Evolutionary conservation across 768 basidiomycete species (phyloP).

Genomic region (Pholiota microspora): DNA sequence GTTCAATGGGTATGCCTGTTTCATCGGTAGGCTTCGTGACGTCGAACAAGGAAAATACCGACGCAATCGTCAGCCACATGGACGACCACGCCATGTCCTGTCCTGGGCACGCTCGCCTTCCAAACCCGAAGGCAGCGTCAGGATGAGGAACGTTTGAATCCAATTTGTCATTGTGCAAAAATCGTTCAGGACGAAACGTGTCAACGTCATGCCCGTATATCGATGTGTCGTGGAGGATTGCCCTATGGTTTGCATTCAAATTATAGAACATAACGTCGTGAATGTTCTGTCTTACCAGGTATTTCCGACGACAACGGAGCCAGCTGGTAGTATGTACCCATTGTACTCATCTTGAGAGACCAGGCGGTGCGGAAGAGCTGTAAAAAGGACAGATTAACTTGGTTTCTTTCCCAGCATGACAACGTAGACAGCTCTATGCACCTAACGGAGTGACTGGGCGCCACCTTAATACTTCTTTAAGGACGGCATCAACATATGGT

Average conservation of each 20-base stretch:
- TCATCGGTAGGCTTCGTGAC: conserved; percentile 23
- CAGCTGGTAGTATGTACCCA: conserved; percentile 10
- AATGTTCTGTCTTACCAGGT: conserved; percentile 6
- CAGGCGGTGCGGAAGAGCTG: conserved; percentile 5
- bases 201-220: conserved; percentile 45
- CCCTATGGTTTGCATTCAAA: conserved; percentile 21
- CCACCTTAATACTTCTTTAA: conserved; percentile 33
- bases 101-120: conserved; percentile 32
- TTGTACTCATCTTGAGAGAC: neutral
- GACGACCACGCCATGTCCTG: conserved; percentile 25
- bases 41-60: conserved; percentile 28
- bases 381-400: neutral
- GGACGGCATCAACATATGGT: conserved; percentile 32
- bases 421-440: conserved; percentile 12
- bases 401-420: neutral
- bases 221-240: conserved; percentile 43
- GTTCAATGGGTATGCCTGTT: conserved; percentile 22
- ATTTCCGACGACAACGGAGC: conserved; percentile 11
- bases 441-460: conserved; percentile 26
- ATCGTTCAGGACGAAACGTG: conserved; percentile 52
- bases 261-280: neutral
- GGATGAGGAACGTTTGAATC: conserved; percentile 17
- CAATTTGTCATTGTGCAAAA: conserved; percentile 30
- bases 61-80: conserved; percentile 27
- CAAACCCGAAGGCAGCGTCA: conserved; percentile 25